These are phyloP conservation scores for Trebouxia gelatinosa DNA, from an alignment of 163 green algal genomes.

Conservation along the genomic window DNA sequence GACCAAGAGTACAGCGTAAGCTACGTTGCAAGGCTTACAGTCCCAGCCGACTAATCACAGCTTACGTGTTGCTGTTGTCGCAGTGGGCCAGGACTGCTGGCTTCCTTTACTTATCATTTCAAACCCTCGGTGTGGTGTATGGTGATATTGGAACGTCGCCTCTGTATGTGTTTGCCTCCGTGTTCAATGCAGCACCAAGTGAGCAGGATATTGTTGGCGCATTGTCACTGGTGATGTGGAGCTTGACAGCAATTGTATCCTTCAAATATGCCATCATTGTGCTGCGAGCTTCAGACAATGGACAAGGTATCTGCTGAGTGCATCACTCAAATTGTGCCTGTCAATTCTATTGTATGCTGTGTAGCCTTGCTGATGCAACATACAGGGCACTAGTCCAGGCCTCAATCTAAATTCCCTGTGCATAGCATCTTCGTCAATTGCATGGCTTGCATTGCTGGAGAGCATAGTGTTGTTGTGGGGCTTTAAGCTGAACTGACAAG, in stretches of 20 bases:
- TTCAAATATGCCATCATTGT: conserved; percentile 44
- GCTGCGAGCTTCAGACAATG: conserved; percentile 45
- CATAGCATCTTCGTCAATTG: no score
- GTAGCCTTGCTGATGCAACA: no score
- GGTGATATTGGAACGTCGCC: conserved; percentile 50
- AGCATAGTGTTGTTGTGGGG: no score
- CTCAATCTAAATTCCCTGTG: no score
- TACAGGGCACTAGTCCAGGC: no score
- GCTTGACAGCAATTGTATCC: conserved; percentile 37
- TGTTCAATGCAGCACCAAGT: conserved; percentile 21
- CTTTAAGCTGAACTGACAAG: no score
- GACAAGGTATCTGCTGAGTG: no score
- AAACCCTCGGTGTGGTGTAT: conserved; percentile 38
- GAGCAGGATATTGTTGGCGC: conserved; percentile 41
- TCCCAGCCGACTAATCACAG: not conserved
- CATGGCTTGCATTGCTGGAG: no score
- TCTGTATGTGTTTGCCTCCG: conserved; percentile 42
- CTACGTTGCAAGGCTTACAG: not conserved
- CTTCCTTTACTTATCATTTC: conserved; percentile 25
- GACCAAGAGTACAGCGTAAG: not conserved
- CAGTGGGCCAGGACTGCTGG: not conserved
- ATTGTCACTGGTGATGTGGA: conserved; percentile 45
- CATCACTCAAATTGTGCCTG: no score
- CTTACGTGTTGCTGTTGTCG: not conserved
- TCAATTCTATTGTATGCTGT: no score